Evolutionary conservation across 495 filamentous ascomycete species (phyloP).

Genomic region (Talaromyces ruber): DNA sequence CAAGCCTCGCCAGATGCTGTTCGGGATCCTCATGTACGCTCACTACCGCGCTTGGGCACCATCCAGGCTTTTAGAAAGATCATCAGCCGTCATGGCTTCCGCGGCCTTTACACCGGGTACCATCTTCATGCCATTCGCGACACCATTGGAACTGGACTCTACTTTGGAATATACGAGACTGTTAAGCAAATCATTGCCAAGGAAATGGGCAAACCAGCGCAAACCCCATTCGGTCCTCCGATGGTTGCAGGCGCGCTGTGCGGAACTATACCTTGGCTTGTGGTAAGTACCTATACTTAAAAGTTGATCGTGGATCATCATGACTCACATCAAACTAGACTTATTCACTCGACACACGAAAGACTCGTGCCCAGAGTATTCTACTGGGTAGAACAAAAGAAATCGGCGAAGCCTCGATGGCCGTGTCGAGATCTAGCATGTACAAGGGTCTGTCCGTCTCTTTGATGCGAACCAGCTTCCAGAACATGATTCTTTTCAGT

Average conservation of each 20-base stretch:
- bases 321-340: conserved; percentile 15
- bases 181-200: conserved; percentile 75
- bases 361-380: conserved; percentile 41
- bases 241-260: conserved; percentile 39
- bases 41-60: conserved; percentile 68
- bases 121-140: conserved; percentile 75
- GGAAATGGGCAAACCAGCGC: conserved; percentile 25
- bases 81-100: conserved; percentile 64
- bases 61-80: conserved; percentile 72
- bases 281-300: conserved; percentile 22
- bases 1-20: conserved; percentile 46
- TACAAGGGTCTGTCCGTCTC: conserved; percentile 42
- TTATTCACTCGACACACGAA: conserved; percentile 40
- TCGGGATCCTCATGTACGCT: conserved; percentile 56
- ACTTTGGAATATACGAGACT: conserved; percentile 88
- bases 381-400: conserved; percentile 36
- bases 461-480: conserved; percentile 35
- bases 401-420: conserved; percentile 33
- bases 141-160: conserved; percentile 80
- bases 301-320: background rate
- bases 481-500: conserved; percentile 42
- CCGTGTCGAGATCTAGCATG: conserved; percentile 39
- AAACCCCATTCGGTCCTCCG: conserved; percentile 31
- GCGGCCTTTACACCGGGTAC: conserved; percentile 82
- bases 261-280: conserved; percentile 40